Evolutionary conservation across 768 basidiomycete genomes (phyloP).

Genomic region (Psilocybe tampanensis): DNA sequence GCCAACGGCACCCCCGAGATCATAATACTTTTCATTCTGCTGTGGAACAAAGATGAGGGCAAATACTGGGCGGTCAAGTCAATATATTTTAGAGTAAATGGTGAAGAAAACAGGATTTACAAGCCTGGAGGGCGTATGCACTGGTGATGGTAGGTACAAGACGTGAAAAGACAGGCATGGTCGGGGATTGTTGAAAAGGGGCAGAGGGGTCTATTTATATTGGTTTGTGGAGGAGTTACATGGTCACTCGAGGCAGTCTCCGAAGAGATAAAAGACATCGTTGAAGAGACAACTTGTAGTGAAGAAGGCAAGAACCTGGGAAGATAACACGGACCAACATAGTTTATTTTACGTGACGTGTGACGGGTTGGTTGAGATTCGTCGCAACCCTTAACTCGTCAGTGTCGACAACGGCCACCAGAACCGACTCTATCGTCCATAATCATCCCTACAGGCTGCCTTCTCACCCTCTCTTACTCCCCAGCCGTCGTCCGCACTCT

Average conservation of each 20-base stretch:
- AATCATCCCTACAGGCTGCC: not conserved
- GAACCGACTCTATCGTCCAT: not conserved
- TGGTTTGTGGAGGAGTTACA: too few relatives aligned
- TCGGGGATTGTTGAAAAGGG: conserved; percentile 2
- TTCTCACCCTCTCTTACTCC: not conserved
- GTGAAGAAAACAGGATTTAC: conserved; percentile 30
- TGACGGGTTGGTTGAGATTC: conserved; percentile 19
- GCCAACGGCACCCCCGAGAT: conserved; percentile 65
- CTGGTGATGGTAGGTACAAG: conserved; percentile 50
- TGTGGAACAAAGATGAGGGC: conserved; percentile 67
- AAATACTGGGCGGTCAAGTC: conserved; percentile 37
- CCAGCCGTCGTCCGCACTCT: not conserved
- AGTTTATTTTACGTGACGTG: conserved; percentile 22
- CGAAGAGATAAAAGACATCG: too few relatives aligned
- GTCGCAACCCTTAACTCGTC: conserved; percentile 19
- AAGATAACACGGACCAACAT: conserved; percentile 10
- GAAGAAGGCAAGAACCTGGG: not conserved
- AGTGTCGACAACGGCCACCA: conserved; percentile 15
- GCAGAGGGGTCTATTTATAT: conserved; percentile 9
- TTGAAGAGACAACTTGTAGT: not conserved
- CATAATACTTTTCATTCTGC: conserved; percentile 66
- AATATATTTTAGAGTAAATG: not conserved
- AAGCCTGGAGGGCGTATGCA: conserved; percentile 53
- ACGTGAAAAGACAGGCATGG: conserved; percentile 53
- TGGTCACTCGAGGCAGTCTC: too few relatives aligned